These are phyloP conservation scores for Fusarium protoensiforme DNA, from an alignment of 2,329 filamentous ascomycete species.

Conservation along the genomic window DNA sequence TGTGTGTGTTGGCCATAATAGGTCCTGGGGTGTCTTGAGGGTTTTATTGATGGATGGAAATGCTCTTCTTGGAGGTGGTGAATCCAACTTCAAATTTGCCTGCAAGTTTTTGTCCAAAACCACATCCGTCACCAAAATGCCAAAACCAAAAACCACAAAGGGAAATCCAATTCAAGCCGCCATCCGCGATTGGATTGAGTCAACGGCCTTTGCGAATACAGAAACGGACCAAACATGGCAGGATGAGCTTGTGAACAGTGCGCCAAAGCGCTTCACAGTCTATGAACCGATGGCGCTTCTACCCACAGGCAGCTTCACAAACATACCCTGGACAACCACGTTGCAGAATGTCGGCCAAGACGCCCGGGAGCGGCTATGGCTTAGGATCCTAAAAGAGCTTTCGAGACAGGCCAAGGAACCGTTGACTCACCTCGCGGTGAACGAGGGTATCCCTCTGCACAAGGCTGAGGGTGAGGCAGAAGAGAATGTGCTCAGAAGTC, in stretches of 20 bases:
- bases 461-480: constrained; percentile 38
- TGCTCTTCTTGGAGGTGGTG: not conserved
- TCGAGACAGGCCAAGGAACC: constrained; percentile 52
- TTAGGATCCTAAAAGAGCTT: constrained; percentile 58
- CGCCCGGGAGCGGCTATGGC: constrained; percentile 57
- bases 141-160: constrained; percentile 36
- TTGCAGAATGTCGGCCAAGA: constrained; percentile 43
- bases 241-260: constrained; percentile 50
- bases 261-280: constrained; percentile 68
- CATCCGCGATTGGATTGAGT: constrained; percentile 43
- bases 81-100: not conserved
- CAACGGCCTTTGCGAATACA: constrained; percentile 11
- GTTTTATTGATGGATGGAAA: too few relatives aligned
- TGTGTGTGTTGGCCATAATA: too few relatives aligned
- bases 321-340: constrained; percentile 52
- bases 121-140: constrained; percentile 38
- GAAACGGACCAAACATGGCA: constrained; percentile 22
- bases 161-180: constrained; percentile 48
- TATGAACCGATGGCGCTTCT: constrained; percentile 72
- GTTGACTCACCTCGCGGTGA: constrained; percentile 69
- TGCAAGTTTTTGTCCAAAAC: constrained; percentile 6
- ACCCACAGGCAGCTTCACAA: constrained; percentile 67
- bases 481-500: constrained; percentile 80
- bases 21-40: too few relatives aligned
- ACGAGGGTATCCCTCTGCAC: constrained; percentile 69